Base-by-base conservation (phyloP, 169 alveolate genomes). In the Plasmodium chabaudi region DNA sequence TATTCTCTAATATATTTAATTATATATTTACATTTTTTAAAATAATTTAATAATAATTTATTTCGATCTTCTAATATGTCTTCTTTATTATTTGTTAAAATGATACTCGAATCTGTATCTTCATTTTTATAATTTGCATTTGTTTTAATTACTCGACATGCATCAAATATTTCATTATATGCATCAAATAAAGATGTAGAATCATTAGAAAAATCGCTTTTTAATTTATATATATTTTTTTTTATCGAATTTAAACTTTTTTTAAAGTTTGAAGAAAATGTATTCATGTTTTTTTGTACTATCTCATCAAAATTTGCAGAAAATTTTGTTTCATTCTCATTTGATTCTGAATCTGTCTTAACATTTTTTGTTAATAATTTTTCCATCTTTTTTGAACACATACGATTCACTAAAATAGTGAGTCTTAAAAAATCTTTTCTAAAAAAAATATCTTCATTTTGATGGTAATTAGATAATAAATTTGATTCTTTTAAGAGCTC, bases 351-450 rank as follows among this genome's bases (percentile, higher is more conserved):
- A 34, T 34, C 42, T 34, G 42, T 34, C 42, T 34, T 34, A 34
- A 34, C 7, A 34, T 34, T 34, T 34, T 34, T 34, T 34, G 5
- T 34, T 34, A 3, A 34, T 3, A 3, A 3, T 34, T 34, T 34
- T 34, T 34, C 5, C 7, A 0, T 34, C 4, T 34, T 1, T 0
- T 34, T 51, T 3, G 5, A 21, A 25, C 5, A 44, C 19, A n/a
- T 21, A 12, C 27, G 27, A 64, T 77, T 64, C 51, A 77, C 34
- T 21, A 77, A 5, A 39, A 77, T 68, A 9, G 64, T 49, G 19
- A 77, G 46, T 55, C 46, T 77, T 34, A 77, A 44, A 23, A 77
- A 68, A 44, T 77, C 88, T n/a, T 63, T 75, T 46, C 88, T 64
- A 47, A 63, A 77, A 2, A 59, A 47, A 44, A 21, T 42, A 47